phyloP scores from a whole-genome alignment of 164 flowering plant genomes.

The Umbellularia californica region DNA sequence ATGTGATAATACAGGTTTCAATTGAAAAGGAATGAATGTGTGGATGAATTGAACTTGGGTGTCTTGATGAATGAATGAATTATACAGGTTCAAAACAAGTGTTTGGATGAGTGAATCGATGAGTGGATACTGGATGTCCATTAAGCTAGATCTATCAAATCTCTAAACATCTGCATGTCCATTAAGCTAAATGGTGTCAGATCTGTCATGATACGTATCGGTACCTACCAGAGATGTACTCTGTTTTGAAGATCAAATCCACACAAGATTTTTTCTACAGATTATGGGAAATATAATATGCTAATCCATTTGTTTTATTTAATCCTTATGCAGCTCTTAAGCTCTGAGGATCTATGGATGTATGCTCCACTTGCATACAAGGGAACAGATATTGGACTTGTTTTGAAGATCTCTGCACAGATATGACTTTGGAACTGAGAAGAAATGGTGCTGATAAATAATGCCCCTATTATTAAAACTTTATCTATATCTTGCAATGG shows the following conservation, averaged over 20 bases:
- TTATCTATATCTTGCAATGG: not conserved
- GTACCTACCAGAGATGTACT: not conserved
- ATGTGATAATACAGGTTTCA: no score
- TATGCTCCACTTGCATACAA: constrained; percentile 91
- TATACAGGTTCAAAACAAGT: no score
- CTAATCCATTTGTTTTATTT: not conserved
- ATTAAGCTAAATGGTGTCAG: no score
- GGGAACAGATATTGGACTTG: constrained; percentile 70
- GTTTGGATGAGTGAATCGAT: no score
- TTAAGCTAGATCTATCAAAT: no score
- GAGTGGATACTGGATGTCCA: no score
- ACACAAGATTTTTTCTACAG: not conserved
- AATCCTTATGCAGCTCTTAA: constrained; percentile 48
- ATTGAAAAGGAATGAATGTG: no score
- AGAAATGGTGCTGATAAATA: not conserved
- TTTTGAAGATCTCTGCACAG: constrained; percentile 35
- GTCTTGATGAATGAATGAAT: no score
- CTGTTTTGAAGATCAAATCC: not conserved
- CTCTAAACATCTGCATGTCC: no score
- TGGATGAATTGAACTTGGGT: no score
- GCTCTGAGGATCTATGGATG: constrained; percentile 98
- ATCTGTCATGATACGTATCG: not conserved
- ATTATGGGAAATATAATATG: not conserved
- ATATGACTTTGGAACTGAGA: constrained; percentile 22
- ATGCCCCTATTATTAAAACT: no score